These are phyloP conservation scores for Lodderomyces orthopsilosis DNA, from an alignment of 1,139 yeast genomes.

Conservation along the genomic window DNA sequence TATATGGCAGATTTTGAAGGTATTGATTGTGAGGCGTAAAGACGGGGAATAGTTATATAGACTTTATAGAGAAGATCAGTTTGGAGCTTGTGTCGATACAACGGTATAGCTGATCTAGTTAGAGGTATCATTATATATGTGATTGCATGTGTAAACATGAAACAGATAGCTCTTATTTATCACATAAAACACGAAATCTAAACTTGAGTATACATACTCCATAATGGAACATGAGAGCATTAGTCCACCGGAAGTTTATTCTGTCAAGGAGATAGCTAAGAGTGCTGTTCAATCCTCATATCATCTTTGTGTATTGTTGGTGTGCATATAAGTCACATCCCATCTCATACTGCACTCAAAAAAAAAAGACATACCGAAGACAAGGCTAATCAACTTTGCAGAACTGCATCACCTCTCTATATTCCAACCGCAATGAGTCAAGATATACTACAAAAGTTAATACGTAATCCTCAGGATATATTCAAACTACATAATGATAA, in stretches of 20 bases:
- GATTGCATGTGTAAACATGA: no score
- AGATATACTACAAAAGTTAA: conserved; percentile 17
- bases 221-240: no score
- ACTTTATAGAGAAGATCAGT: background rate
- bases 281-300: no score
- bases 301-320: background rate
- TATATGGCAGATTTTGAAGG: conserved; percentile 11
- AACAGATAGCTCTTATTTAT: no score
- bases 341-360: conserved; percentile 7
- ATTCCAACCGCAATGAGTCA: conserved; percentile 11
- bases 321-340: conserved; percentile 3
- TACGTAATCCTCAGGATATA: conserved; percentile 26
- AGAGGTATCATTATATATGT: no score
- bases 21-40: background rate
- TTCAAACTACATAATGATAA: conserved; percentile 20
- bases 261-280: no score
- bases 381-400: conserved; percentile 3
- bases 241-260: no score
- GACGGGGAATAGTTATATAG: background rate
- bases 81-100: no score
- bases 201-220: no score
- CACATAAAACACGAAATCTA: no score
- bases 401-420: background rate
- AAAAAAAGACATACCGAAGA: conserved; percentile 4
- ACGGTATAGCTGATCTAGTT: no score